These are phyloP conservation scores for Abrus precatorius DNA, from an alignment of 306 rosid genomes.

Conservation along the genomic window DNA sequence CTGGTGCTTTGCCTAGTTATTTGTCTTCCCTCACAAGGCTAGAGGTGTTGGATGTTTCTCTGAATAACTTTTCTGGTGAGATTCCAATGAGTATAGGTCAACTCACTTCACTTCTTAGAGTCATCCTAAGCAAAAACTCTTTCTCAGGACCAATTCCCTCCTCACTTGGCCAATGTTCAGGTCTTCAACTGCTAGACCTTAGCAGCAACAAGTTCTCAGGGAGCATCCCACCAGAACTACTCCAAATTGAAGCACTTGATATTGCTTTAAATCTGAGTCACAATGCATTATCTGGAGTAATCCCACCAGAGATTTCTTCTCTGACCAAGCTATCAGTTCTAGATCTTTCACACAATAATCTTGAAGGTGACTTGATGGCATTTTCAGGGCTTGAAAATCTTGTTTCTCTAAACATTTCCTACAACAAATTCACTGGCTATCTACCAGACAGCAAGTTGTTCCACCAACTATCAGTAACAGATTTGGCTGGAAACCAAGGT, in stretches of 20 bases:
- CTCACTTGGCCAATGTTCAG: constrained; percentile 67
- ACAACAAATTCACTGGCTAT: constrained; percentile 80
- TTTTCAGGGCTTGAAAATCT: constrained; percentile 76
- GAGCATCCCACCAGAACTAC: constrained; percentile 67
- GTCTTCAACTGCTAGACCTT: constrained; percentile 83
- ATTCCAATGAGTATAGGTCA: constrained; percentile 65
- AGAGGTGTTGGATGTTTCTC: constrained; percentile 79
- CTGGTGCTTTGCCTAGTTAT: constrained; percentile 67
- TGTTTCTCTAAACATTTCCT: constrained; percentile 82
- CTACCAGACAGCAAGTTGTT: constrained; percentile 82
- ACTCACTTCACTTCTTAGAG: constrained; percentile 75
- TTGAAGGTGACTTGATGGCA: constrained; percentile 74
- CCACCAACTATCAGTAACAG: constrained; percentile 66
- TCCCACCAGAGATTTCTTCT: constrained; percentile 75
- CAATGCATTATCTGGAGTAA: constrained; percentile 68
- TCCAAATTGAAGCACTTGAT: constrained; percentile 74
- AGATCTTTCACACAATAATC: constrained; percentile 79
- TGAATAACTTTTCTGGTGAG: constrained; percentile 66
- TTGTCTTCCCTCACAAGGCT: constrained; percentile 72
- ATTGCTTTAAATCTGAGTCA: constrained; percentile 84
- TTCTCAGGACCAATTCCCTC: constrained; percentile 76
- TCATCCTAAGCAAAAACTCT: constrained; percentile 63
- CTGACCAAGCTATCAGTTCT: constrained; percentile 72
- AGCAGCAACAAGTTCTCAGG: constrained; percentile 78
- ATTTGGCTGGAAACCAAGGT: constrained; percentile 76